Percentiles rank a stretch among this genome's conserved stretches.
These are phyloP conservation scores for Cryptosporidium meleagridis DNA, from an alignment of 169 alveolate species.

Conservation along the genomic window DNA sequence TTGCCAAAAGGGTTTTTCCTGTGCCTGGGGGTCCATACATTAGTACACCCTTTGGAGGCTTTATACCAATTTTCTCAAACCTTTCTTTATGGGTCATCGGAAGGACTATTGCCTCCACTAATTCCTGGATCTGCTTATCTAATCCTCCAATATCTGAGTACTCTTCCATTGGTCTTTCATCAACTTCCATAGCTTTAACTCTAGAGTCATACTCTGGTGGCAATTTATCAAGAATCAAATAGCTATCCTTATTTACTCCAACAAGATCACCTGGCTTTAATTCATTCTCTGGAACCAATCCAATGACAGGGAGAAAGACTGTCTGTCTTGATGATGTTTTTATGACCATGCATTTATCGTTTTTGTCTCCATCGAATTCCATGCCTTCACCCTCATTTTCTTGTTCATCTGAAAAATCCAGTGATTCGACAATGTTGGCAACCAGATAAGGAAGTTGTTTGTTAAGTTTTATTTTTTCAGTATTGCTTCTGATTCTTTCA, in stretches of 20 bases:
- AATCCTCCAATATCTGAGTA: constrained; percentile 99
- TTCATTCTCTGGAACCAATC: constrained; percentile 90
- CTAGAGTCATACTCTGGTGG: constrained; percentile 99
- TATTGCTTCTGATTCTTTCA: constrained; percentile 90
- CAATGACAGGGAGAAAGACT: constrained; percentile 98
- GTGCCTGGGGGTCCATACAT: constrained; percentile 95
- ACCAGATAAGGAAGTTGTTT: constrained; percentile 99
- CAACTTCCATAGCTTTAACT: constrained; percentile 98
- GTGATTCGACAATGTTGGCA: constrained; percentile 96
- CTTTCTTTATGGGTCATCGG: constrained; percentile 99
- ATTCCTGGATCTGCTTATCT: constrained; percentile 96
- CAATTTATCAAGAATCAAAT: constrained; percentile 97
- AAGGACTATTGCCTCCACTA: constrained; percentile 93
- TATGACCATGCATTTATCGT: constrained; percentile 89
- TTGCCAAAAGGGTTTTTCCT: constrained; percentile 93
- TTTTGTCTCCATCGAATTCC: constrained; percentile 77
- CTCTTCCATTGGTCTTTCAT: constrained; percentile 98
- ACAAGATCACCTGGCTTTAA: constrained; percentile 94
- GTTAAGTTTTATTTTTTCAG: constrained; percentile 94
- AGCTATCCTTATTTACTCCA: constrained; percentile 99
- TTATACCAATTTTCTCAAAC: constrained; percentile 98
- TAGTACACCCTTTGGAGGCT: constrained; percentile 94
- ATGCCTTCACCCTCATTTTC: constrained; percentile 81
- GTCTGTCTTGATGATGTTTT: constrained; percentile 96
- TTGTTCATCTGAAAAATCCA: constrained; percentile 80